Conservation (phyloP, 2,329 filamentous ascomycete genomes). For the Colletotrichum echinochloae region DNA sequence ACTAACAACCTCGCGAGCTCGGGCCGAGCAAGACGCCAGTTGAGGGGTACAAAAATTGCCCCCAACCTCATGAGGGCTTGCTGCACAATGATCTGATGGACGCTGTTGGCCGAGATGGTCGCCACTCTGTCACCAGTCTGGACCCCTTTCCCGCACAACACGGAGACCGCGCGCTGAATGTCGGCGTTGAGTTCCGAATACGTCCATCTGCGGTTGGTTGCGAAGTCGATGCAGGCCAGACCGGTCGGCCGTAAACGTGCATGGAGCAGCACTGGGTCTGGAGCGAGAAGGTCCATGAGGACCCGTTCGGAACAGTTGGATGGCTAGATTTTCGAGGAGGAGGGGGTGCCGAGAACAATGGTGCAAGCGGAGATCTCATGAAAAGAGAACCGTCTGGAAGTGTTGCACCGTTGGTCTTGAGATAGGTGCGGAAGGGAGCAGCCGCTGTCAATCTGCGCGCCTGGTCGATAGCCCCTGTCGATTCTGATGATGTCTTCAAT, state of each 20-base stretch:
- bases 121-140: conserved; percentile 32
- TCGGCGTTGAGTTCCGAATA: conserved; percentile 39
- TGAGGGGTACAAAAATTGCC: conserved; percentile 33
- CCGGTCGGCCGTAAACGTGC: conserved; percentile 36
- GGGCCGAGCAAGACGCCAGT: conserved; percentile 37
- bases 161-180: conserved; percentile 25
- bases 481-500: background rate
- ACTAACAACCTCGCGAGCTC: conserved; percentile 30
- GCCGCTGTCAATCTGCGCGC: background rate
- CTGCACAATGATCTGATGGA: conserved; percentile 37
- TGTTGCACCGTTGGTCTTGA: background rate
- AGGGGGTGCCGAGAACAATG: background rate
- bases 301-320: too few relatives aligned
- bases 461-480: background rate
- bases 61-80: conserved; percentile 33
- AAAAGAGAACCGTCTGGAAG: background rate
- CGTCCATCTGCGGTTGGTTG: conserved; percentile 36
- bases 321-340: background rate
- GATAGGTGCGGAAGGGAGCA: background rate
- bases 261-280: conserved; percentile 35
- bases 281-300: conserved; percentile 12
- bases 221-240: conserved; percentile 36
- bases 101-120: conserved; percentile 27
- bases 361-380: background rate
- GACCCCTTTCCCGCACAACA: conserved; percentile 21